Conservation (phyloP, 2,329 filamentous ascomycete genomes). For the Coleophoma eucalyptorum region DNA sequence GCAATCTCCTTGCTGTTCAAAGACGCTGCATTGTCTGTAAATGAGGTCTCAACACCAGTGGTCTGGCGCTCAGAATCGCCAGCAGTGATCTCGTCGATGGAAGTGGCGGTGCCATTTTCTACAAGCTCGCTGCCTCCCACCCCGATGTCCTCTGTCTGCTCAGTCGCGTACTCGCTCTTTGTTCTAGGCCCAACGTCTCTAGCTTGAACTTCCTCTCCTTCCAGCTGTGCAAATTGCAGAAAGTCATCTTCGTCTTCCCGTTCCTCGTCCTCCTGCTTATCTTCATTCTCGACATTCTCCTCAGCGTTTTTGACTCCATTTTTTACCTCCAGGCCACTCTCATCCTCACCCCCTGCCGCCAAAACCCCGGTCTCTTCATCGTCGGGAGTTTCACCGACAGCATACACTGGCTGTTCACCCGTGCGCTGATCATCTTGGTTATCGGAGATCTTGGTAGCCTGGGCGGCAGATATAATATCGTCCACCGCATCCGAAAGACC, state of each 20-base stretch:
- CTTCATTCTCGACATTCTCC: slow-evolving; percentile 17
- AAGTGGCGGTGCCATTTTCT: background rate
- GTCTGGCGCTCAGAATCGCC: background rate
- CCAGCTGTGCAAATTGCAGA: background rate
- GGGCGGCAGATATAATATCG: background rate
- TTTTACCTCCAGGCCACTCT: slow-evolving; percentile 15
- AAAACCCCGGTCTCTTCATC: slow-evolving; percentile 14
- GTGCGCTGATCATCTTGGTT: too few species aligned
- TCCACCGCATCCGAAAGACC: slow-evolving; percentile 11
- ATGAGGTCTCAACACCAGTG: slow-evolving; percentile 1
- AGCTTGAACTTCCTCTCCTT: background rate
- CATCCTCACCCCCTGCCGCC: slow-evolving; percentile 19
- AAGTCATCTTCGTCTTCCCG: background rate
- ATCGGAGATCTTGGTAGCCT: background rate
- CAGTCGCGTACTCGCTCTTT: background rate
- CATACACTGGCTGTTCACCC: background rate
- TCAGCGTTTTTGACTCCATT: slow-evolving; percentile 21
- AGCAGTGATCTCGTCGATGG: too few species aligned
- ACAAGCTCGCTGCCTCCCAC: background rate
- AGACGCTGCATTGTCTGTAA: background rate
- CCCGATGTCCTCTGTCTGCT: background rate
- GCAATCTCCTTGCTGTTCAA: too few species aligned
- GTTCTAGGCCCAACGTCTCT: background rate
- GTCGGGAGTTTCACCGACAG: slow-evolving; percentile 10
- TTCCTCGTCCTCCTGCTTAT: background rate